Conservation (phyloP, 768 basidiomycete species). For the Cubamyces sp. region DNA sequence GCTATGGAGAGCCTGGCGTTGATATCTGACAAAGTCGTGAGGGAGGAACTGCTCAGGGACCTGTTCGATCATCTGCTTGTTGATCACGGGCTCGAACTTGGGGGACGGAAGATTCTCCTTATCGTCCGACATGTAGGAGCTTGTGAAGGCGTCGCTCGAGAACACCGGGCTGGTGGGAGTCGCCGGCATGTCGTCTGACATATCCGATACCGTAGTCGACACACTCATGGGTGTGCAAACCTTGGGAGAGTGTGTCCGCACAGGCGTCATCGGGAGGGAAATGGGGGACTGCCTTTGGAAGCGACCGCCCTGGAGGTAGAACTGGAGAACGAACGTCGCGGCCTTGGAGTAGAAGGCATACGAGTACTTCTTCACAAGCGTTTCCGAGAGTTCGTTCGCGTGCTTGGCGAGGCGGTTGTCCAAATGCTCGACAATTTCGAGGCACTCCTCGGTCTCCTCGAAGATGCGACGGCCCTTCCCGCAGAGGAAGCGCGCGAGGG, state of each 20-base stretch:
- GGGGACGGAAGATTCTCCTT: slow-evolving; percentile 76
- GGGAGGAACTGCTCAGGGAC: slow-evolving; percentile 79
- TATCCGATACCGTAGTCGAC: slow-evolving; percentile 72
- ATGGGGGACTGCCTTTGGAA: slow-evolving; percentile 54
- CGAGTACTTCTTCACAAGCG: slow-evolving; percentile 97
- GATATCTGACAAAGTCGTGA: slow-evolving; percentile 79
- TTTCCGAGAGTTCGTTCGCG: slow-evolving; percentile 92
- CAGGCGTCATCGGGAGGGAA: slow-evolving; percentile 71
- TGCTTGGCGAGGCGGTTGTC: slow-evolving; percentile 86
- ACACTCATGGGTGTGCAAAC: slow-evolving; percentile 77
- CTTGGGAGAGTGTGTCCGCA: slow-evolving; percentile 48
- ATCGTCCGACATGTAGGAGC: slow-evolving; percentile 69
- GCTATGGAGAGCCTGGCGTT: slow-evolving; percentile 77
- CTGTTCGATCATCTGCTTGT: slow-evolving; percentile 69
- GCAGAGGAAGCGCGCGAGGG: slow-evolving; percentile 87
- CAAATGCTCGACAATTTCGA: slow-evolving; percentile 83
- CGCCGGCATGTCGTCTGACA: slow-evolving; percentile 82
- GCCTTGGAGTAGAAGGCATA: slow-evolving; percentile 97
- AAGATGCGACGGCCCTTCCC: slow-evolving; percentile 75
- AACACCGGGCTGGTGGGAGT: slow-evolving; percentile 78
- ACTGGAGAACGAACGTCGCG: slow-evolving; percentile 90
- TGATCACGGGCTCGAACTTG: slow-evolving; percentile 72
- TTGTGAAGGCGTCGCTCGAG: slow-evolving; percentile 54
- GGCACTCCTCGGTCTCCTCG: slow-evolving; percentile 84
- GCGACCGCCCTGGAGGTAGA: slow-evolving; percentile 87